phyloP scores from a whole-genome alignment of 257 asterid species.

The Solanum chilense region DNA sequence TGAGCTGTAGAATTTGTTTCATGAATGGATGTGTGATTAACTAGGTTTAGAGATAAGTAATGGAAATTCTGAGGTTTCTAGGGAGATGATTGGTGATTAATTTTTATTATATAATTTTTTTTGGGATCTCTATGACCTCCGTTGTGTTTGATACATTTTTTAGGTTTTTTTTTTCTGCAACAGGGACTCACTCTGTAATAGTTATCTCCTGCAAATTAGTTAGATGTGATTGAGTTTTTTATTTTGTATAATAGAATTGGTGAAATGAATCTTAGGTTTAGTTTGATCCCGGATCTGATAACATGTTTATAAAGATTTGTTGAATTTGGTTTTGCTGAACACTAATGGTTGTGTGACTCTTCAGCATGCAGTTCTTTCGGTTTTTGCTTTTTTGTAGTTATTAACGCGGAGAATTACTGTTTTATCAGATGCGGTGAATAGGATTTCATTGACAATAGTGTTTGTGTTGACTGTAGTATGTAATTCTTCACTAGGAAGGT shows the following conservation, averaged over 20 bases:
- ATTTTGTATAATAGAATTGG: neutral
- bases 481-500: neutral
- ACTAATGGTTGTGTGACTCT: neutral
- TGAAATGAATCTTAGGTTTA: neutral
- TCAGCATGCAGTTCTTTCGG: neutral
- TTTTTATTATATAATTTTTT: slow-evolving; percentile 9
- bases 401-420: neutral
- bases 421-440: neutral
- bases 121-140: slow-evolving; percentile 49
- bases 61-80: slow-evolving; percentile 9
- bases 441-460: neutral
- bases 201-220: neutral
- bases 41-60: neutral
- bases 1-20: neutral
- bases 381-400: neutral
- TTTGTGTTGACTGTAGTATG: neutral
- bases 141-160: slow-evolving; percentile 16
- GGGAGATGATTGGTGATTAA: neutral
- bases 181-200: neutral
- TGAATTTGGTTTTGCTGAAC: neutral
- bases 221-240: neutral
- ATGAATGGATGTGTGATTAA: neutral
- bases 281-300: neutral
- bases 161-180: slow-evolving; percentile 25
- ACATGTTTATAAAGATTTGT: neutral